Conservation (phyloP, 805 yeast genomes). For the Candida awuae region DNA sequence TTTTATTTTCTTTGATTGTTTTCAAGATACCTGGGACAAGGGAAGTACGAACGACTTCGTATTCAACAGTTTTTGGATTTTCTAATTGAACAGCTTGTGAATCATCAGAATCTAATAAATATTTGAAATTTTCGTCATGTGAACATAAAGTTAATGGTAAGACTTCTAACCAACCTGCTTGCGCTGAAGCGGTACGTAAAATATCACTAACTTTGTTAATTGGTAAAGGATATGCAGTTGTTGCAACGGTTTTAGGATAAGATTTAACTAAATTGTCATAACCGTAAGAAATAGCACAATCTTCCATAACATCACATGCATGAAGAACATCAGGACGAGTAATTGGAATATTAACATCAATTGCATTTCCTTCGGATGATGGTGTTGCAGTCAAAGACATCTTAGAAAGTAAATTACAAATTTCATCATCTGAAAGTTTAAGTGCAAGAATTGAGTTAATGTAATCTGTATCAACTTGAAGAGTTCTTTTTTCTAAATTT, state of each 20-base stretch:
- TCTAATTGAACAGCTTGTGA: constrained; percentile 82
- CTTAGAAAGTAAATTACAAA: constrained; percentile 58
- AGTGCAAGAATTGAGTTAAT: constrained; percentile 93
- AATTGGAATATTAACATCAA: constrained; percentile 74
- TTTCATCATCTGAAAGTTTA: constrained; percentile 57
- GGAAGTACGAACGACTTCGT: constrained; percentile 95
- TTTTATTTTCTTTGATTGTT: constrained; percentile 92
- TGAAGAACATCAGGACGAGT: constrained; percentile 95
- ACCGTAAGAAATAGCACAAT: constrained; percentile 94
- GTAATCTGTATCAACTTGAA: constrained; percentile 71
- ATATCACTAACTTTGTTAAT: constrained; percentile 88
- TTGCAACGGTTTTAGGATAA: constrained; percentile 66
- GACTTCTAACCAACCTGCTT: constrained; percentile 93
- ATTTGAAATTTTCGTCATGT: constrained; percentile 93
- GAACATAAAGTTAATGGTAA: constrained; percentile 93
- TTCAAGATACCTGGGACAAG: constrained; percentile 90
- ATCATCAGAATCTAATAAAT: constrained; percentile 62
- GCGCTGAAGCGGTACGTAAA: constrained; percentile 82
- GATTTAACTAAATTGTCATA: constrained; percentile 81
- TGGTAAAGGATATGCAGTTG: constrained; percentile 82
- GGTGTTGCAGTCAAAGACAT: constrained; percentile 72
- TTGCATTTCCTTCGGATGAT: constrained; percentile 37
- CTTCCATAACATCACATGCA: constrained; percentile 98
- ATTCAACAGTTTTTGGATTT: constrained; percentile 94
- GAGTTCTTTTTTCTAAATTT: constrained; percentile 52